phyloP scores from a whole-genome alignment of 2,329 filamentous ascomycete species.

The Xylariomycetidae sp. region DNA sequence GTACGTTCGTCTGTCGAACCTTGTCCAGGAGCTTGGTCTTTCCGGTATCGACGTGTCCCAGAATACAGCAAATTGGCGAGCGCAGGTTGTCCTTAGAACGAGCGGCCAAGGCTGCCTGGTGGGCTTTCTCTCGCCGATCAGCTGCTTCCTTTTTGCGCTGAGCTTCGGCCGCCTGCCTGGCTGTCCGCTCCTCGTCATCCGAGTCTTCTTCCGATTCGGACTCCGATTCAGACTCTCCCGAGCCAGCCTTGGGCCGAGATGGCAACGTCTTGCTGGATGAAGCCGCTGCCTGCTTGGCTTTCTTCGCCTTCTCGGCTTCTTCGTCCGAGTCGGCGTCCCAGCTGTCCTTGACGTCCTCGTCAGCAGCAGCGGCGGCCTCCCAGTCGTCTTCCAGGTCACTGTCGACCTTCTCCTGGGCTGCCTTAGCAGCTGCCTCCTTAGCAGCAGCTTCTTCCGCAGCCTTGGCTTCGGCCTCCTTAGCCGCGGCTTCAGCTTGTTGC shows the following conservation, averaged over 20 bases:
- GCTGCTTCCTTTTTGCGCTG: constrained; percentile 83
- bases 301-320: constrained; percentile 60
- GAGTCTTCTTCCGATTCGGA: constrained; percentile 52
- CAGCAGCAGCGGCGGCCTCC: constrained; percentile 76
- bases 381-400: constrained; percentile 75
- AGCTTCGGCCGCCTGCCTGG: constrained; percentile 64
- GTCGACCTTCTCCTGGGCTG: constrained; percentile 48
- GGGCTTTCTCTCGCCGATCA: constrained; percentile 79
- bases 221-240: constrained; percentile 43
- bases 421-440: constrained; percentile 47
- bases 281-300: constrained; percentile 20
- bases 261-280: constrained; percentile 19
- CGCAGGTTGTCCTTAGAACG: constrained; percentile 91
- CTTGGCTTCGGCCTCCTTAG: constrained; percentile 57
- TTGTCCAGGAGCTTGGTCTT: constrained; percentile 99
- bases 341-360: constrained; percentile 79
- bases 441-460: constrained; percentile 52
- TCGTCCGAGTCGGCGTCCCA: constrained; percentile 92
- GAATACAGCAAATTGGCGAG: constrained; percentile 98
- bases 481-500: constrained; percentile 59
- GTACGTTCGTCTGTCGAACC: constrained; percentile 95
- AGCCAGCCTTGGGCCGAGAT: constrained; percentile 27
- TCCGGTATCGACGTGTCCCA: constrained; percentile 98
- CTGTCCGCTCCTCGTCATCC: constrained; percentile 69
- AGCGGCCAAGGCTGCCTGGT: constrained; percentile 85